A percentile compares a stretch with the other conserved stretches of the same genome.
Evolutionary conservation across 345 rosid species (phyloP).

Genomic region (Toxicodendron radicans): DNA sequence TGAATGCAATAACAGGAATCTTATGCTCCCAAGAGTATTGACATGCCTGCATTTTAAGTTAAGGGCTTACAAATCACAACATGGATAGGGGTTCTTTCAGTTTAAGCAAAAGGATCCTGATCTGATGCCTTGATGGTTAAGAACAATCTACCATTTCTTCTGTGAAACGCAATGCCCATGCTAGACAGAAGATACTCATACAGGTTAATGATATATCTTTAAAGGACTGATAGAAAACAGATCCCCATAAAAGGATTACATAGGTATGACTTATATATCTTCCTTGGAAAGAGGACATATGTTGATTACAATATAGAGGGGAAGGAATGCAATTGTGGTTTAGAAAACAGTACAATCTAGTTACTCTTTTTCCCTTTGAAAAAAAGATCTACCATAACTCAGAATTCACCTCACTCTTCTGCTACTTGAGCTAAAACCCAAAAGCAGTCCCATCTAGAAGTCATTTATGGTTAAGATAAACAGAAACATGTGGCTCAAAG

Average conservation of each 20-base stretch:
- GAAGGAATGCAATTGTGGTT: background rate
- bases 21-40: slow-evolving; percentile 73
- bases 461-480: background rate
- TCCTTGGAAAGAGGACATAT: background rate
- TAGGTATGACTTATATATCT: background rate
- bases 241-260: background rate
- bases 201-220: background rate
- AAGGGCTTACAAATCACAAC: background rate
- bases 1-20: slow-evolving; percentile 88
- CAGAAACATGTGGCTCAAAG: background rate
- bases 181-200: slow-evolving; percentile 6
- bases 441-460: background rate
- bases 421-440: background rate
- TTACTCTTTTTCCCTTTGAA: background rate
- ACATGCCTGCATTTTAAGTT: slow-evolving; percentile 52
- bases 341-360: background rate
- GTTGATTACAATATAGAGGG: background rate
- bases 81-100: background rate
- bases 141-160: background rate
- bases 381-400: background rate
- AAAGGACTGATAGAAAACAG: background rate
- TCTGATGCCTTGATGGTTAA: background rate
- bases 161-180: background rate
- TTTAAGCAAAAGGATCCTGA: slow-evolving; percentile 1
- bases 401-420: background rate